Evolutionary conservation across 495 filamentous ascomycete genomes (phyloP), one percentile per base, ranked within the genome.

Genomic region (Aspergillus leporis): DNA sequence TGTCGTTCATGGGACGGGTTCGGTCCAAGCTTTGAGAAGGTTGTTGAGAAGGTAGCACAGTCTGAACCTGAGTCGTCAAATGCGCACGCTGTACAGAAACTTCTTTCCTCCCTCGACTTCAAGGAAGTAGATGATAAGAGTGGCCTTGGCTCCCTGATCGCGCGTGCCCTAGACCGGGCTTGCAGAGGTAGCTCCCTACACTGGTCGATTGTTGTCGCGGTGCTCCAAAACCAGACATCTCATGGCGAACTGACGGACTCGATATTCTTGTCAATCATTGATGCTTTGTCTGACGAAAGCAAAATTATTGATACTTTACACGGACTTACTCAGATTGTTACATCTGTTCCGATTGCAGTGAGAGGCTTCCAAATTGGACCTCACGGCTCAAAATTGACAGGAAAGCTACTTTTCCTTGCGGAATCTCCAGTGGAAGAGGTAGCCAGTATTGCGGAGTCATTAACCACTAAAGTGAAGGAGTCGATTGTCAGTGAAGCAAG

Each of bases 381-480:
- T 10, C 54, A 80, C 59, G 85, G 85, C 16, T 78, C 81, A 4
- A 75, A 77, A 43, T 58, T 90, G 48, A 70, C 85, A 16, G 81
- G 77, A 25, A 81, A 77, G 45, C 63, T 90, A 9, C 67, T 90
- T 0, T 80, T 78, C 50, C 70, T 89, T 8, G 71, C 81, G 19
- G 84, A 89, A 52, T 83, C 81, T 10, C 54, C 78, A 6, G 74
- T 80, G 28, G 83, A 86, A 19, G 76, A 77, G n/a, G 62, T 87
- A 16, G 72, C 83, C 10, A 66, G 74, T 30, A 62, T 78, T 40
- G 84, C 86, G 10, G 73, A 78, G 36, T 70, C 63, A 5, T 56
- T 87, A 25, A 68, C 74, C 48, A 66, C 56, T 46, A 72, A 60
- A n/a, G 59, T 81, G 55, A 76, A 78, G 57, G 69, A 72, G 43